These are phyloP conservation scores for Pseudocercospora cruenta DNA, from an alignment of 2,329 filamentous ascomycete genomes.

Conservation along the genomic window DNA sequence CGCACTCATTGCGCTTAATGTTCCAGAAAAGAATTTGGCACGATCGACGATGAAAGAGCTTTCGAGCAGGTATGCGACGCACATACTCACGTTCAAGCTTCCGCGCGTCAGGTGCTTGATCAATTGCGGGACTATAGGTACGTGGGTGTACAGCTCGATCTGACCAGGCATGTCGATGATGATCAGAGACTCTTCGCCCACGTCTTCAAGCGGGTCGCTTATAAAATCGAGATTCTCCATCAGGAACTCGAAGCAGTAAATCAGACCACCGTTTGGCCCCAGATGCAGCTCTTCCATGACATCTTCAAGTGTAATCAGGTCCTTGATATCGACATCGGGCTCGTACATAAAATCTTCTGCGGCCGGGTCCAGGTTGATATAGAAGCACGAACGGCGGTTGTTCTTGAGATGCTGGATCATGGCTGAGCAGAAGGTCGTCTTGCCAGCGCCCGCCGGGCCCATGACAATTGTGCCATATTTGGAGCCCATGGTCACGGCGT, in stretches of 20 bases:
- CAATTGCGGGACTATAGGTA: constrained; percentile 85
- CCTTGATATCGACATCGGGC: constrained; percentile 93
- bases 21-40: constrained; percentile 96
- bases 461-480: constrained; percentile 95
- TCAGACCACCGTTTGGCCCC: constrained; percentile 88
- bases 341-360: constrained; percentile 90
- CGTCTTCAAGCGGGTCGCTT: constrained; percentile 77
- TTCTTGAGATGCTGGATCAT: constrained; percentile 91
- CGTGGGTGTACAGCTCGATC: constrained; percentile 97
- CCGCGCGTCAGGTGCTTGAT: constrained; percentile 81
- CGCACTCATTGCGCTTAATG: constrained; percentile 93
- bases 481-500: constrained; percentile 36
- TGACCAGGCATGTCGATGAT: constrained; percentile 99
- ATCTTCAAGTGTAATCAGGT: constrained; percentile 89
- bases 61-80: constrained; percentile 91
- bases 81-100: constrained; percentile 84
- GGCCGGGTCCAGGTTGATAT: constrained; percentile 96
- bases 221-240: constrained; percentile 94
- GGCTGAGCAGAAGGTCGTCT: constrained; percentile 92
- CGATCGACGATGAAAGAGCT: constrained; percentile 94
- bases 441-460: constrained; percentile 96
- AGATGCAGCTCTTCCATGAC: constrained; percentile 94
- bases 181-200: constrained; percentile 94
- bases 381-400: constrained; percentile 91
- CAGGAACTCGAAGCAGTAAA: constrained; percentile 96